phyloP scores from a whole-genome alignment of 1,284 basidiomycete genomes.

The Pterulicium gracile region DNA sequence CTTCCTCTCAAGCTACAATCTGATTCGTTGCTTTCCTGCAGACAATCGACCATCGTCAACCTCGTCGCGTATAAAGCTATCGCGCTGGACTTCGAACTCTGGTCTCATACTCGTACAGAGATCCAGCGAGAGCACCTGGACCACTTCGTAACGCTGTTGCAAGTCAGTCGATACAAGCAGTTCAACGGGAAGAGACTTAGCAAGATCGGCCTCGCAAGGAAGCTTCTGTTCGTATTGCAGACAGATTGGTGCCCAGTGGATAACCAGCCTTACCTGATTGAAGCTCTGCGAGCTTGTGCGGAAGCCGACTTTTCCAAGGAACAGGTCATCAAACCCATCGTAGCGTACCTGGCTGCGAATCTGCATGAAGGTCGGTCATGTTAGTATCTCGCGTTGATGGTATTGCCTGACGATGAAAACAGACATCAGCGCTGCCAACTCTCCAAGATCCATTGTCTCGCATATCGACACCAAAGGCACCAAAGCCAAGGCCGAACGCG shows the following conservation, averaged over 20 bases:
- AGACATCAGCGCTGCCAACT: conserved; percentile 24
- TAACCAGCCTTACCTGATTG: conserved; percentile 42
- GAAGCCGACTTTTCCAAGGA: conserved; percentile 58
- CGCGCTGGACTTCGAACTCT: conserved; percentile 85
- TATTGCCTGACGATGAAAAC: conserved; percentile 1
- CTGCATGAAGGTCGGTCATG: conserved; percentile 53
- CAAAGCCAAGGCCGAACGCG: conserved; percentile 49
- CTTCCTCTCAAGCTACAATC: conserved; percentile 2
- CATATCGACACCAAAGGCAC: conserved; percentile 35
- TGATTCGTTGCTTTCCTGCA: conserved; percentile 19
- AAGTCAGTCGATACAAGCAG: conserved; percentile 57
- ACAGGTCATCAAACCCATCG: conserved; percentile 72
- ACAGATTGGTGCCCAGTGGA: conserved; percentile 61
- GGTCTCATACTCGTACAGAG: conserved; percentile 60
- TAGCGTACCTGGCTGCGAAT: conserved; percentile 79
- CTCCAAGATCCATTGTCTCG: conserved; percentile 46
- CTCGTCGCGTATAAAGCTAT: conserved; percentile 74
- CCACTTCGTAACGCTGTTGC: conserved; percentile 69
- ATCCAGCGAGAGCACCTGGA: conserved; percentile 73
- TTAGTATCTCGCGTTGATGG: conserved; percentile 3
- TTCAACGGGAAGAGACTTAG: conserved; percentile 66
- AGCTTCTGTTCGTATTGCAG: conserved; percentile 73
- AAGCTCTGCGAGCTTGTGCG: conserved; percentile 45
- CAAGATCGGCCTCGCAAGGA: conserved; percentile 65
- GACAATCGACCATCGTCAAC: conserved; percentile 76